phyloP scores from a whole-genome alignment of 2,329 filamentous ascomycete species.

The Epichloe gansuensis region DNA sequence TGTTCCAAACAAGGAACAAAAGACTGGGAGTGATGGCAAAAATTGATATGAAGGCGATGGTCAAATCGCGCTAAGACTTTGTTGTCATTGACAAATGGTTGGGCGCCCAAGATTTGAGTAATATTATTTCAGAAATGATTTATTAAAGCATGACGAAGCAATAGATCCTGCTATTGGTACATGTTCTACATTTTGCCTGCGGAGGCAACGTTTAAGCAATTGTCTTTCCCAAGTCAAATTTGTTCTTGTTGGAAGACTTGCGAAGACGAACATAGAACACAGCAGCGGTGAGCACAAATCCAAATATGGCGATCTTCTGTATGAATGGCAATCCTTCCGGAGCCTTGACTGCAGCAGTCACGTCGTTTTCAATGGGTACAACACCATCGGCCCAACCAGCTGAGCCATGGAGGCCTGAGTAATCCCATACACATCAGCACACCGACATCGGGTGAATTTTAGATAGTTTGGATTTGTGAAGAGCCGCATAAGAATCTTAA shows the following conservation, averaged over 20 bases:
- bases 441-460: constrained; percentile 15
- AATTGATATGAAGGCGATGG: not conserved
- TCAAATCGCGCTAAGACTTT: not conserved
- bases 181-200: constrained; percentile 2
- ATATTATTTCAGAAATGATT: not conserved
- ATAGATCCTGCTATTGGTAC: constrained; percentile 3
- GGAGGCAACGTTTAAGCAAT: constrained; percentile 21
- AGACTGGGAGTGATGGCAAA: no score
- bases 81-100: not conserved
- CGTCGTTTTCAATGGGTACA: constrained; percentile 6
- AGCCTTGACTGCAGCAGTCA: not conserved
- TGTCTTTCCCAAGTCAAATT: constrained; percentile 31
- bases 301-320: constrained; percentile 40
- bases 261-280: constrained; percentile 31
- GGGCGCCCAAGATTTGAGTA: no score
- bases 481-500: constrained; percentile 33
- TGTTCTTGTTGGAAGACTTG: constrained; percentile 16
- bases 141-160: not conserved
- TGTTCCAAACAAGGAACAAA: not conserved
- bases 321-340: constrained; percentile 22
- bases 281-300: constrained; percentile 33
- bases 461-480: constrained; percentile 4
- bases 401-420: constrained; percentile 17
- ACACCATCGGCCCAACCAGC: constrained; percentile 12
- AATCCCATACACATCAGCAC: constrained; percentile 23